Conservation (phyloP, 2,329 filamentous ascomycete species). For the Penicillium brevicompactum region DNA sequence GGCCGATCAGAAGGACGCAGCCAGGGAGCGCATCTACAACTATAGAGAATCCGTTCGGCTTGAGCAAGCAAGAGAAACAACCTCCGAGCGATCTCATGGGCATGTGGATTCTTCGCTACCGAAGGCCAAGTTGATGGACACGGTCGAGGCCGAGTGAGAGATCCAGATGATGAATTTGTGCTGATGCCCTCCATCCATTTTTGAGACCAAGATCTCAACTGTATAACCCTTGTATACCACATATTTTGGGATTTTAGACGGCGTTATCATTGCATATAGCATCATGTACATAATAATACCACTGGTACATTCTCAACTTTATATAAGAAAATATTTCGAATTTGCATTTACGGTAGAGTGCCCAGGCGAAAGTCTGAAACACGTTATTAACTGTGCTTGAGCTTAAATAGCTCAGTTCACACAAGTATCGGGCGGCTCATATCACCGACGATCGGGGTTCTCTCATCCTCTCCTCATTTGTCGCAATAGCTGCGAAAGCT, state of each 20-base stretch:
- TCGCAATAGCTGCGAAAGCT: background rate
- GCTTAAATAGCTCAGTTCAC: background rate
- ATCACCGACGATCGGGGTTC: background rate
- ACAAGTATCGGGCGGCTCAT: background rate
- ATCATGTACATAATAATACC: slow-evolving; percentile 19
- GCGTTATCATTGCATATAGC: slow-evolving; percentile 17
- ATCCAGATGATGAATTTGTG: background rate
- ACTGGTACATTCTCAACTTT: slow-evolving; percentile 14
- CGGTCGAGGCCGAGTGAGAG: too few species aligned
- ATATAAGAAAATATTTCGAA: background rate
- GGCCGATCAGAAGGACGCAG: slow-evolving; percentile 22
- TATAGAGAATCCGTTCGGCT: slow-evolving; percentile 1
- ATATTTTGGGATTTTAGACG: slow-evolving; percentile 13
- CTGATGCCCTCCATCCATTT: background rate
- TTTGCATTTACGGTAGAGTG: background rate
- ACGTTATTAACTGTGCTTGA: background rate
- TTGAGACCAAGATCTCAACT: background rate
- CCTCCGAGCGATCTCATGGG: background rate
- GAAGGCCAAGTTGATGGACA: background rate
- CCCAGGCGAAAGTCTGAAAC: background rate
- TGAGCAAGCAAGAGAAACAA: background rate
- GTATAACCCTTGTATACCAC: slow-evolving; percentile 24
- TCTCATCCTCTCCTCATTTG: background rate
- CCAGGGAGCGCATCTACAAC: slow-evolving; percentile 12
- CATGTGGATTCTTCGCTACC: background rate